A percentile compares a stretch with the other conserved stretches of the same genome.
Conservation (phyloP, 2,329 filamentous ascomycete species). For the Aspergillus costaricaensis region DNA sequence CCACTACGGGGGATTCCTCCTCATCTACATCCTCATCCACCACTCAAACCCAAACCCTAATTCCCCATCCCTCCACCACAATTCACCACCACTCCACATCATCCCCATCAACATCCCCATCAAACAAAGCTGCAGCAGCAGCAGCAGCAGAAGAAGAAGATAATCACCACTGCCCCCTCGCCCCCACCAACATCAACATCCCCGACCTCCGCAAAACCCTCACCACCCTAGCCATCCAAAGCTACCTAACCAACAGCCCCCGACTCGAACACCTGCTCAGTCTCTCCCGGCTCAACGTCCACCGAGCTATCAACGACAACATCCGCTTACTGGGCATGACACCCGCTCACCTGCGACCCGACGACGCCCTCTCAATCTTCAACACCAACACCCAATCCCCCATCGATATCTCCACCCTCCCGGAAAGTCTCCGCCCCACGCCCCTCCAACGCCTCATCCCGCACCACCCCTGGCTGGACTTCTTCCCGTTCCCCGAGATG, state of each 20-base stretch:
- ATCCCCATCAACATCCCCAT: too few relatives aligned
- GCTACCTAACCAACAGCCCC: constrained; percentile 3
- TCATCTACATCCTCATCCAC: too few relatives aligned
- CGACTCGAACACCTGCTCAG: constrained; percentile 29
- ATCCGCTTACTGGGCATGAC: constrained; percentile 31
- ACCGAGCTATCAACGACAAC: constrained; percentile 35
- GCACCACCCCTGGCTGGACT: constrained; percentile 46
- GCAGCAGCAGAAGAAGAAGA: not conserved
- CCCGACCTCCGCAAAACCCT: constrained; percentile 11
- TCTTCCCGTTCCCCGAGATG: constrained; percentile 36
- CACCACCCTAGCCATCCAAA: not conserved
- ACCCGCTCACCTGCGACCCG: constrained; percentile 18
- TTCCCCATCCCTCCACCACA: too few relatives aligned
- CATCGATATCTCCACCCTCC: constrained; percentile 15
- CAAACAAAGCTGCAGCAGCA: not conserved
- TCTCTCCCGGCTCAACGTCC: constrained; percentile 39
- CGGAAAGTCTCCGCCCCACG: constrained; percentile 38
- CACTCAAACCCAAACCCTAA: too few relatives aligned
- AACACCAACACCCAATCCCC: constrained; percentile 7
- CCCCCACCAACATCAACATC: constrained; percentile 5
- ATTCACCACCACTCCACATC: too few relatives aligned
- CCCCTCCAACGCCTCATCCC: constrained; percentile 36
- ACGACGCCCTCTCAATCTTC: constrained; percentile 31
- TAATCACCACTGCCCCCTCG: not conserved
- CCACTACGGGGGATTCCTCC: too few relatives aligned